phyloP scores from a whole-genome alignment of 2,329 filamentous ascomycete genomes.

The Pseudopithomyces chartarum region DNA sequence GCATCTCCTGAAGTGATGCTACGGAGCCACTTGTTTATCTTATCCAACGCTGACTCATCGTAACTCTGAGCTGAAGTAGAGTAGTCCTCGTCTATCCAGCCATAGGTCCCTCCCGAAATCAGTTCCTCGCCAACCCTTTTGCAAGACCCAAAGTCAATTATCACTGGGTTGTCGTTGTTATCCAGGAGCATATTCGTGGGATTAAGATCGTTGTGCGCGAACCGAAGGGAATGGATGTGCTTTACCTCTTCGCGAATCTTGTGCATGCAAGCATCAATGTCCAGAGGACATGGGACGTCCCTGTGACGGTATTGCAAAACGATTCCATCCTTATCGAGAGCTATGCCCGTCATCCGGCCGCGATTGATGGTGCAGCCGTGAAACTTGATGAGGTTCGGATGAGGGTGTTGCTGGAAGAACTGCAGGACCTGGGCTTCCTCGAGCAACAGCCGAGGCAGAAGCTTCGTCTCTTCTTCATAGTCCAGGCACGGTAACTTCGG shows the following conservation, averaged over 20 bases:
- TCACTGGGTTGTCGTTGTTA: conserved; percentile 10
- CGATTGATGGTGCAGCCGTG: conserved; percentile 33
- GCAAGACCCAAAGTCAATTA: conserved; percentile 19
- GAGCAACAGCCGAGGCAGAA: conserved; percentile 33
- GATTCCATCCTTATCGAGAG: conserved; percentile 28
- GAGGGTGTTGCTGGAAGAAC: conserved; percentile 25
- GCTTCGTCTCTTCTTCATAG: conserved; percentile 27
- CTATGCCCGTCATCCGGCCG: conserved; percentile 32
- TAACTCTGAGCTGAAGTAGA: conserved; percentile 9
- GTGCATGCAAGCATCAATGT: conserved; percentile 22
- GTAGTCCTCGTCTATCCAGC: conserved; percentile 18
- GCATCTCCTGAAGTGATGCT: neutral
- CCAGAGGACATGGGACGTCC: conserved; percentile 17
- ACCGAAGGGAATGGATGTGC: conserved; percentile 40
- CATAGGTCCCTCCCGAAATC: conserved; percentile 12
- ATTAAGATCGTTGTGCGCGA: conserved; percentile 14
- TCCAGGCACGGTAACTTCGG: conserved; percentile 36
- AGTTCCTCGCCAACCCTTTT: conserved; percentile 12
- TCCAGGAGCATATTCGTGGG: conserved; percentile 14
- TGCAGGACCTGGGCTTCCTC: conserved; percentile 32
- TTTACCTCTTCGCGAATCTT: conserved; percentile 33
- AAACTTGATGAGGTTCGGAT: conserved; percentile 35
- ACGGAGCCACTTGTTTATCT: conserved; percentile 14
- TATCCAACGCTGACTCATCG: conserved; percentile 9
- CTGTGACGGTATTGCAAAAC: conserved; percentile 20